Conservation (phyloP, 352 stramenopile species). For the Phytophthora sansomeana region DNA sequence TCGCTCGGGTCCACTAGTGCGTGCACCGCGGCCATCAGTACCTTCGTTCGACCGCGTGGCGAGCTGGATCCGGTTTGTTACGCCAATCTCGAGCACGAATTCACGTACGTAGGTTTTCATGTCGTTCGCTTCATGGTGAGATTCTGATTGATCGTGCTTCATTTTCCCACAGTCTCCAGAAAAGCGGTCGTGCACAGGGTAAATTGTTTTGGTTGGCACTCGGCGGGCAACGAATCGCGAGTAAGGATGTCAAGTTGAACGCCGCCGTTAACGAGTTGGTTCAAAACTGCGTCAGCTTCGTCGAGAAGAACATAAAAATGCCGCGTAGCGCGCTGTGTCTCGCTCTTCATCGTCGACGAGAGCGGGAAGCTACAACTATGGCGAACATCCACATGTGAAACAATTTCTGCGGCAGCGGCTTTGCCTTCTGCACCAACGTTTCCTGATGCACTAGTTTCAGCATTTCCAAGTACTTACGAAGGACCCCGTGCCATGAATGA, state of each 20-base stretch:
- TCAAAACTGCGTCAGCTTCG: slow-evolving; percentile 52
- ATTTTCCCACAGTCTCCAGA: slow-evolving; percentile 54
- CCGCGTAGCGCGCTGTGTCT: slow-evolving; percentile 61
- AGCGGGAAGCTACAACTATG: slow-evolving; percentile 61
- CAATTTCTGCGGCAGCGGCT: slow-evolving; percentile 39
- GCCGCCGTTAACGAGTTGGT: slow-evolving; percentile 49
- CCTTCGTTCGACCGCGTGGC: slow-evolving; percentile 70
- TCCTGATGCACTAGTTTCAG: slow-evolving; percentile 12
- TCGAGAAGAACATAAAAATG: slow-evolving; percentile 78
- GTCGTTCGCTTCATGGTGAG: slow-evolving; percentile 41
- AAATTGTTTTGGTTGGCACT: slow-evolving; percentile 78
- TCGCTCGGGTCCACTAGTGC: slow-evolving; percentile 46
- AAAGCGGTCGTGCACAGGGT: slow-evolving; percentile 57
- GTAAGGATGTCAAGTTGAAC: slow-evolving; percentile 78
- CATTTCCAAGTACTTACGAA: slow-evolving; percentile 43
- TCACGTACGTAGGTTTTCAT: slow-evolving; percentile 47
- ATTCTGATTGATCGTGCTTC: slow-evolving; percentile 23
- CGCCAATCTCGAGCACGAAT: slow-evolving; percentile 83
- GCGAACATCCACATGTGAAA: slow-evolving; percentile 61
- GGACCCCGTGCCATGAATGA: slow-evolving; percentile 69
- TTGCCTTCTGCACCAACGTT: slow-evolving; percentile 17
- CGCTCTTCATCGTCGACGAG: slow-evolving; percentile 69
- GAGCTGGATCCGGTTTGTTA: slow-evolving; percentile 71
- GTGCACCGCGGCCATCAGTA: slow-evolving; percentile 54
- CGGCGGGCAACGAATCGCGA: slow-evolving; percentile 67